Base-by-base conservation (phyloP, 495 filamentous ascomycete species). In the Podospora appendiculata region DNA sequence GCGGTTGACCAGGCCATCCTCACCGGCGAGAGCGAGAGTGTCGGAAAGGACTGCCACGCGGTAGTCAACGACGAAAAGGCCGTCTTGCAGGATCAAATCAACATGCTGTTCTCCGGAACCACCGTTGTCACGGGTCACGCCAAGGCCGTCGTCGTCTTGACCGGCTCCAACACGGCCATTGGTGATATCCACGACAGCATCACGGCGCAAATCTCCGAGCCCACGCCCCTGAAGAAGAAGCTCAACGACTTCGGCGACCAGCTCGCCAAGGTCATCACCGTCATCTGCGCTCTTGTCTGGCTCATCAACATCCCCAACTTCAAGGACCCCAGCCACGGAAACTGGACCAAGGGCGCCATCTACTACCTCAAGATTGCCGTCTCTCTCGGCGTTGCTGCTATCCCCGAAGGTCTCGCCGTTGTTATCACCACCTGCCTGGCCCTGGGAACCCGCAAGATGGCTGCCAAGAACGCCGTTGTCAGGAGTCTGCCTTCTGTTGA, bases 351-450 rank as follows among this genome's bases (percentile, higher is more conserved):
- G 75, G 94, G 94, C 52, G 94, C 94, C 47, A 97, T 99, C 58
- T 99, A 99, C 77, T 99, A 99, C 70, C 80, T 99, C 56, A 99
- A 99, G 80, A 99, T 99, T 68, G 94, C 94, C 33, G 94, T 99
- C 45, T 99, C 94, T 33, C 85, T 99, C 33, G 94, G 94, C 63
- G 94, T 99, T 33, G 94, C 94, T 32, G 94, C 94, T 50, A 98
- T 98, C 65, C 93, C 93, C 2, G 93, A 98, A 74, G 93, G 93
- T 63, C 78, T 98, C 34, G 93, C 93, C 36, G 94, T 96, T 45
- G 94, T 98, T 52, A 97, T 98, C 58, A 98, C 93, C 40, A 96
- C 94, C 35, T 97, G 94, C 66, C 73, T 98, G 47, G 93, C 93
- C 55, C 77, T 98, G 19, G 93, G 93, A 52, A 97, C 94, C 13